Percentiles rank a stretch among this genome's conserved stretches.
Evolutionary conservation across 1,284 basidiomycete species (phyloP).

Genomic region (Sporisorium graminicola): DNA sequence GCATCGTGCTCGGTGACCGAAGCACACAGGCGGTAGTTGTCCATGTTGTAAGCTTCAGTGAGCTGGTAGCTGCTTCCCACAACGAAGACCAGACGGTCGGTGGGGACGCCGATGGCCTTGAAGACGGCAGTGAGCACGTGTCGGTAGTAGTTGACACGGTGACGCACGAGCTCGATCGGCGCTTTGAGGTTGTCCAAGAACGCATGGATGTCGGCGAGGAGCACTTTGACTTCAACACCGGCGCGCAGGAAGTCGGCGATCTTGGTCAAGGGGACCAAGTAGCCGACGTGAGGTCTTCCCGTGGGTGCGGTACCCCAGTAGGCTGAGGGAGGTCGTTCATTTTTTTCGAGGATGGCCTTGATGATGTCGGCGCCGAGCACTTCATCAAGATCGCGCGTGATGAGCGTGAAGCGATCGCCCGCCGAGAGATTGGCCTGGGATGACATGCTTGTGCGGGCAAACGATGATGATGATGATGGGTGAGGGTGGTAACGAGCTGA

Average conservation of each 20-base stretch:
- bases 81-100: conserved; percentile 79
- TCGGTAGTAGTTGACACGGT: conserved; percentile 92
- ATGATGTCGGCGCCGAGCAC: conserved; percentile 87
- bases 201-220: conserved; percentile 94
- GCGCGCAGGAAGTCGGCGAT: conserved; percentile 96
- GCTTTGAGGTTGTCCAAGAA: conserved; percentile 99
- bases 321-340: conserved; percentile 53
- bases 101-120: conserved; percentile 88
- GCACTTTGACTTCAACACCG: conserved; percentile 89
- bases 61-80: conserved; percentile 93
- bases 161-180: conserved; percentile 89
- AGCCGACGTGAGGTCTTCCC: conserved; percentile 92
- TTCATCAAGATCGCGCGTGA: conserved; percentile 88
- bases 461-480: conserved; percentile 4
- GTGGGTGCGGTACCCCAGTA: conserved; percentile 88
- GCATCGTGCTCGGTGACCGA: conserved; percentile 95
- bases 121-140: conserved; percentile 86
- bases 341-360: conserved; percentile 82
- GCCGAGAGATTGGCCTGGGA: conserved; percentile 57
- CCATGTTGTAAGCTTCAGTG: conserved; percentile 89
- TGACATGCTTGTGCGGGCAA: conserved; percentile 17
- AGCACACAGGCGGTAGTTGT: conserved; percentile 91
- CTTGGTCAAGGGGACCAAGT: conserved; percentile 94
- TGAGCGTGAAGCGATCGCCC: conserved; percentile 83
- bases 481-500: no score